Base-by-base conservation (phyloP, 208 protist species). In the Trypanosoma lewisi region DNA sequence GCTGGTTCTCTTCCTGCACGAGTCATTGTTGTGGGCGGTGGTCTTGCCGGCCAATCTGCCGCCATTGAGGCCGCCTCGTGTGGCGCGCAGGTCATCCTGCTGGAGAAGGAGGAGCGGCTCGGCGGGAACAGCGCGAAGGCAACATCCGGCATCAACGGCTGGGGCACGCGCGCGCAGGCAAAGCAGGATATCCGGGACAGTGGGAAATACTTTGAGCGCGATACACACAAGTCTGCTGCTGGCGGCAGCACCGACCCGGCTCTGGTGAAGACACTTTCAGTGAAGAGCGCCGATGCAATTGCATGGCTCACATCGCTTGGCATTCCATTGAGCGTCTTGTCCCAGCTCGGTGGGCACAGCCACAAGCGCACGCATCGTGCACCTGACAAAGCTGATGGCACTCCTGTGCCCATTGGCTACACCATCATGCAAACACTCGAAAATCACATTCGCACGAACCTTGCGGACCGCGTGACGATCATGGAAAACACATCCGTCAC, bases 51-150 rank as follows among this genome's bases (percentile, higher is more conserved):
- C n/a, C 82, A 71, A 56, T 83, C 83, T 7, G 90, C 90, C 9
- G 86, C 82, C 47, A 94, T 93, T 62, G 86, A 95, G 66, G 83
- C 85, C 0, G 83, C 80, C 25, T 73, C 71, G 57, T 88, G 80
- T 48, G 94, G 92, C 23, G 95, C 89, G 4, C 78, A 77, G 34
- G 94, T 97, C 14, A 77, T 88, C 23, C 66, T 98, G 17, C 59
- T 98, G 21, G 97, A 98, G 52, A 98, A 97, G 79, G 84, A 92
- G 60, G 4, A 42, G 28, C 80, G 71, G 56, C 47, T 97, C 12
- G 97, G 97, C 28, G 97, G 97, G 57, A 98, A 98, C 78, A 97
- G 91, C 37, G 94, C 91, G 51, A 98, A 98, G 82, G 97, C 97
- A 9, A 97, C 91, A 8, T 98, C 93, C 23, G 97, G 97, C 70